A percentile compares a stretch with the other conserved stretches of the same genome.
Conservation (phyloP, 441 rosid genomes). For the Gossypium trilobum region DNA sequence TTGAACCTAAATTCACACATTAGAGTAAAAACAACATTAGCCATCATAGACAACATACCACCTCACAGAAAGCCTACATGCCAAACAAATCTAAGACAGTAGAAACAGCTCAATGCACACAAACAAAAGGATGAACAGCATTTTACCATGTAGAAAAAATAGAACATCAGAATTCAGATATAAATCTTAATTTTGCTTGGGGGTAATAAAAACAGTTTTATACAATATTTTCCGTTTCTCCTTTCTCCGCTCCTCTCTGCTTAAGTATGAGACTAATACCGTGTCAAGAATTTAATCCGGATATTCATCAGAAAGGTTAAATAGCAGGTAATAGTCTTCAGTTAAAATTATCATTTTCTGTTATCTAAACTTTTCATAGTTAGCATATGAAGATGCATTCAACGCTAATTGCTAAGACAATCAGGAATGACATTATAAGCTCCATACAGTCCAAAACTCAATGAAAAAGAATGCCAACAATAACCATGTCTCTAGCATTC, state of each 20-base stretch:
- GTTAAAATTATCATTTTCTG: neutral
- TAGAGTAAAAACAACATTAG: neutral
- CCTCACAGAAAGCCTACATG: neutral
- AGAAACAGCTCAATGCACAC: neutral
- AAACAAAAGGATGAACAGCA: neutral
- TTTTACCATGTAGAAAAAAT: neutral
- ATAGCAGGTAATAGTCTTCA: neutral
- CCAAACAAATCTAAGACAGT: neutral
- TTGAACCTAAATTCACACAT: conserved; percentile 58
- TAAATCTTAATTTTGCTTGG: neutral
- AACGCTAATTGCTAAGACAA: neutral
- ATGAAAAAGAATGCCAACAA: neutral
- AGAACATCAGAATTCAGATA: neutral
- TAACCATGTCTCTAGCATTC: neutral
- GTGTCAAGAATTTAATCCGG: neutral
- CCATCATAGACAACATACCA: neutral
- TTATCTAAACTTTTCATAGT: neutral
- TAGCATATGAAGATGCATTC: neutral
- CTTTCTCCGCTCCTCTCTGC: neutral
- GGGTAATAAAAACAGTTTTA: neutral
- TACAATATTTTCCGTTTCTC: neutral
- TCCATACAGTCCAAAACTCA: neutral
- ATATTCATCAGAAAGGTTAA: neutral
- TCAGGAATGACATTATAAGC: neutral
- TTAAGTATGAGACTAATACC: neutral